A percentile compares a stretch with the other conserved stretches of the same genome.
phyloP scores from a whole-genome alignment of 441 rosid genomes.

The Populus trichocarpa region DNA sequence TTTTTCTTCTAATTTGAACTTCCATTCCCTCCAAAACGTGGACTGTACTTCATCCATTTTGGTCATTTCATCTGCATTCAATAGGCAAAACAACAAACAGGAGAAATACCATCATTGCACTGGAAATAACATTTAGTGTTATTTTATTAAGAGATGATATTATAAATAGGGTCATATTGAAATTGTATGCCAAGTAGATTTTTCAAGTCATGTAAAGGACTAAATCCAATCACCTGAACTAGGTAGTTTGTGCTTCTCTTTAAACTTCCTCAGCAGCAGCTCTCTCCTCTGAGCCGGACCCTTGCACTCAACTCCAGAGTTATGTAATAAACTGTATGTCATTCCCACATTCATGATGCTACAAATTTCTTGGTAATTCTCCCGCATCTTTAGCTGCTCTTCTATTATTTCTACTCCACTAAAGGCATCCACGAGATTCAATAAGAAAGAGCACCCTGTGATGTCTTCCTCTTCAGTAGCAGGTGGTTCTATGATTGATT shows the following conservation, averaged over 20 bases:
- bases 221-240: slow-evolving; percentile 65
- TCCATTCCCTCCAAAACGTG: slow-evolving; percentile 98
- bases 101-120: slow-evolving; percentile 8
- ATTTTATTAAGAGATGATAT: not conserved
- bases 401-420: slow-evolving; percentile 92
- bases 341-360: slow-evolving; percentile 95
- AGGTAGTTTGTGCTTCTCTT: slow-evolving; percentile 62
- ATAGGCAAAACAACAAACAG: slow-evolving; percentile 10
- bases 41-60: slow-evolving; percentile 79
- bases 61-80: slow-evolving; percentile 68
- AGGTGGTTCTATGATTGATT: slow-evolving; percentile 82
- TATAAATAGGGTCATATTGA: not conserved
- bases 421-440: slow-evolving; percentile 89
- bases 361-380: slow-evolving; percentile 74
- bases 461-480: slow-evolving; percentile 84
- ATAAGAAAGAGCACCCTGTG: slow-evolving; percentile 76
- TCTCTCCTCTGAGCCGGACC: slow-evolving; percentile 75
- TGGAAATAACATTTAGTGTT: not conserved
- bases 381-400: slow-evolving; percentile 80
- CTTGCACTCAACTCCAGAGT: slow-evolving; percentile 77
- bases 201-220: slow-evolving; percentile 15
- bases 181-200: slow-evolving; percentile 5
- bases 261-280: slow-evolving; percentile 61
- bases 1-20: slow-evolving; percentile 86
- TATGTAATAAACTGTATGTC: slow-evolving; percentile 81